Percentiles rank a stretch among this genome's conserved stretches.
Conservation (phyloP, 2,329 filamentous ascomycete genomes). For the Cryphonectria radicalis region DNA sequence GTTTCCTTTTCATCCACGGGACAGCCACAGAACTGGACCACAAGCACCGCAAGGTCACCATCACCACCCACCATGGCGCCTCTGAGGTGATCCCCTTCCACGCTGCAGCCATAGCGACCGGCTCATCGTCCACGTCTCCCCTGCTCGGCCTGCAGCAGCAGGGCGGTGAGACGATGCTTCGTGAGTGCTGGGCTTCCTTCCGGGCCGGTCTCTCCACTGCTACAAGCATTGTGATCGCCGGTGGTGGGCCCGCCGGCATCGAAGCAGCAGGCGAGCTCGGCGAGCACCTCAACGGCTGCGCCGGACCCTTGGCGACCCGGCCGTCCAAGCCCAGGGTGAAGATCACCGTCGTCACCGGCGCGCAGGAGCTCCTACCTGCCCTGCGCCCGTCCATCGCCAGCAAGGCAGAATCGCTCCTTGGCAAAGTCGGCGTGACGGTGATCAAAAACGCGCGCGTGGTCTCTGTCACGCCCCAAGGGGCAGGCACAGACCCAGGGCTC, state of each 20-base stretch:
- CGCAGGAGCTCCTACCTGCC: constrained; percentile 44
- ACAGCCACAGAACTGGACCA: constrained; percentile 43
- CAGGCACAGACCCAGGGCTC: constrained; percentile 36
- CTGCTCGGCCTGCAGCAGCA: constrained; percentile 47
- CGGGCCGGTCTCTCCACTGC: constrained; percentile 44
- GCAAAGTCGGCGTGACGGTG: constrained; percentile 51
- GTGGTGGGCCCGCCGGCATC: constrained; percentile 49
- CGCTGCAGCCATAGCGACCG: constrained; percentile 54
- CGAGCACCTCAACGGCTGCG: constrained; percentile 53
- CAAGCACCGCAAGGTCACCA: constrained; percentile 38
- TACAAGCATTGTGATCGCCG: constrained; percentile 49
- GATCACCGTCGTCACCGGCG: constrained; percentile 51
- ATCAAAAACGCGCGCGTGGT: constrained; percentile 46
- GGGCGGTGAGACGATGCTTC: constrained; percentile 39
- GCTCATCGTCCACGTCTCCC: constrained; percentile 50
- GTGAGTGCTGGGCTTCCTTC: constrained; percentile 44
- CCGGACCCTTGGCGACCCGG: constrained; percentile 43
- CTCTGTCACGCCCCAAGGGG: constrained; percentile 36
- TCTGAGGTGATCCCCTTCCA: constrained; percentile 42
- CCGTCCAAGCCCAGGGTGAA: constrained; percentile 41
- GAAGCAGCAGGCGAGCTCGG: constrained; percentile 56
- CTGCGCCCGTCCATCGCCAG: constrained; percentile 44
- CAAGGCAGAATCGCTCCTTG: constrained; percentile 47
- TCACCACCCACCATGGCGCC: constrained; percentile 30
- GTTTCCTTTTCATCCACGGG: constrained; percentile 49